Evolutionary conservation across 352 stramenopile species (phyloP), one percentile per base, ranked within the genome.

Genomic region (Globisporangium mamillatum): DNA sequence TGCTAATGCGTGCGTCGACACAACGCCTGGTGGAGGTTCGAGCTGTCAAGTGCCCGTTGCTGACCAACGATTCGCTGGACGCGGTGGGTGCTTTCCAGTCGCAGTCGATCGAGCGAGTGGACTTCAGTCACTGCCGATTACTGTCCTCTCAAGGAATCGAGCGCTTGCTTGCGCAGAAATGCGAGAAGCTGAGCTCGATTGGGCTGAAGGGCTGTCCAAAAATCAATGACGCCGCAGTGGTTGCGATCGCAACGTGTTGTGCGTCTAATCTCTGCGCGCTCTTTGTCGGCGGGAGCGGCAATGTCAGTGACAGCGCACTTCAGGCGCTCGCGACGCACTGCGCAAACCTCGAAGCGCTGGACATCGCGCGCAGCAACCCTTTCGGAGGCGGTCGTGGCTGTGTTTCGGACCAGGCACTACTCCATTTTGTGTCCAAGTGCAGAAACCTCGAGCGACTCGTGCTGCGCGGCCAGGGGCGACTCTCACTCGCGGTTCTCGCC

Each of bases 341-440:
- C 53, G 20, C 60, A 8, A 10, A 38, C 9, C 75, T 92, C 27
- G 70, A 73, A 34, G 67, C 66, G n/a, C 61, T 92, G 9, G 81
- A 89, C 24, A 83, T 90, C 67, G 76, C 80, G 32, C 75, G 76
- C 22, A 92, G 84, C 64, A 92, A 90, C 66, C 84, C 81, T 1
- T 92, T 90, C 63, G 81, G 80, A 20, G 77, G 79, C 60, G 71
- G 80, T 25, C 84, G 79, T 20, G 75, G 79, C 24, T 79, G 81
- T 0, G 74, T 92, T 18, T 88, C 69, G 18, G 78, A 92, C 50
- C 64, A 67, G 1, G 77, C 71, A 16, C 60, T 92, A 22, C 69
- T 73, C 29, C 73, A 82, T 20, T 70, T 92, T 16, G 67, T 72
- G 24, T 75, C 68, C 59, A 80, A 79, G 38, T 92, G 84, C 55